Conservation (phyloP, 495 filamentous ascomycete species). For the Podospora pseudopauciseta region DNA sequence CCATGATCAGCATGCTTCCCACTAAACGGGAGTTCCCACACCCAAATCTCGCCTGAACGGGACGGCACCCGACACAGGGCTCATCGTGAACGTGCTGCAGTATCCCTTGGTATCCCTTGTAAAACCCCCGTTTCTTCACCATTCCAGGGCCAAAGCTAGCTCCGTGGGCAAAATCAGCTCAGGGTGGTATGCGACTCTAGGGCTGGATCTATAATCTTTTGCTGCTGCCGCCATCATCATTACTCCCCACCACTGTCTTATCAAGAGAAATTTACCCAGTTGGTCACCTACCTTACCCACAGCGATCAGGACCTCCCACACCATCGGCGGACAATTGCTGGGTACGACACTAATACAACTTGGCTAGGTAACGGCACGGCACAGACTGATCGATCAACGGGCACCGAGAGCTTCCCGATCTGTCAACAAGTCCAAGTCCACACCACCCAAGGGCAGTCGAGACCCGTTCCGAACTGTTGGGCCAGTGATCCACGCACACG, state of each 20-base stretch:
- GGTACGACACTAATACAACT: background rate
- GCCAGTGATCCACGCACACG: slow-evolving; percentile 3
- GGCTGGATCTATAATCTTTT: background rate
- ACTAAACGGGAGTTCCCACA: background rate
- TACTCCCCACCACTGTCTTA: background rate
- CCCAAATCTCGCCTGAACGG: background rate
- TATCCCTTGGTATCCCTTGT: background rate
- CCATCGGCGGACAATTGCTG: background rate
- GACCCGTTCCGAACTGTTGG: background rate
- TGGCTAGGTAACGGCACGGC: background rate
- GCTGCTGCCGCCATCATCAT: background rate
- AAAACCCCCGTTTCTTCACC: background rate
- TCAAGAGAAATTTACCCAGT: background rate
- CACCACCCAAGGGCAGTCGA: background rate
- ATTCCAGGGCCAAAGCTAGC: background rate
- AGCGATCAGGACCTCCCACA: background rate
- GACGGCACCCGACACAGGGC: background rate
- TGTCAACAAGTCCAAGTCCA: background rate
- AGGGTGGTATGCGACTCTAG: background rate
- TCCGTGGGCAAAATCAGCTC: background rate
- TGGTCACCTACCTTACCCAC: background rate
- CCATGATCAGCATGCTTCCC: background rate
- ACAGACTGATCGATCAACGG: background rate
- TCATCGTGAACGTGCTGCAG: background rate
- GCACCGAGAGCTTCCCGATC: background rate